Base-by-base conservation (phyloP, 2,329 filamentous ascomycete genomes). In the Aureobasidium sp. region DNA sequence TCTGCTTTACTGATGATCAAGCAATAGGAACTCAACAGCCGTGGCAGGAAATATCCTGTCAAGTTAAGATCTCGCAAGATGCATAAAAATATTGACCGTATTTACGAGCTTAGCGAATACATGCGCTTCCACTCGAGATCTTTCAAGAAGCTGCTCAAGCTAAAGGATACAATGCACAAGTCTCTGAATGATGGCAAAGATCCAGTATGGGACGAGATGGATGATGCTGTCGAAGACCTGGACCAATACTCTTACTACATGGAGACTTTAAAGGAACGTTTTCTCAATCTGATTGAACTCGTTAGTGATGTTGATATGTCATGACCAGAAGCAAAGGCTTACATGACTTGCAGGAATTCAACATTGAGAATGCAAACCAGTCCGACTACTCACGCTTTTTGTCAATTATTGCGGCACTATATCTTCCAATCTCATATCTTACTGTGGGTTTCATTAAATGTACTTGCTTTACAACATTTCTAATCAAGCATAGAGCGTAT, bases 241-340 rank as follows among this genome's bases (percentile, higher is more conserved):
- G 71, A 70, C 13, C 73, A 74, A 34, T 73, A 69, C 61, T 70
- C 73, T 44, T 67, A 67, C 39, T 69, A 70, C 2, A 66, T 74
- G 32, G 70, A 73, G 44, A 67, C 68, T 4, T 64, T 73, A 15
- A 73, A 72, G 63, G 72, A 74, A 61, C 70, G 72, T 39, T 74
- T 74, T 66, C 72, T 71, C 68, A 74, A 74, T 59, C 66, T 74
- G 15, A 72, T 74, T 56, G 72, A 73, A 50, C 70, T 74, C n/a
- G 61, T 62, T 5, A 62, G 61, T 37, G 6, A 12, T 8, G 3
- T 32, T 13, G 8, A 13, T 10, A 13, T 17, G 46, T 10, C 26
- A 15, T 4, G 4, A 9, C n/a, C 17, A 1, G 23, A 15, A 10
- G 34, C 34, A 52, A 29, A 17, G 10, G 29, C 57, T 61, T 42